Base-by-base conservation (phyloP, 768 basidiomycete species). In the Myochromella boudieri region DNA sequence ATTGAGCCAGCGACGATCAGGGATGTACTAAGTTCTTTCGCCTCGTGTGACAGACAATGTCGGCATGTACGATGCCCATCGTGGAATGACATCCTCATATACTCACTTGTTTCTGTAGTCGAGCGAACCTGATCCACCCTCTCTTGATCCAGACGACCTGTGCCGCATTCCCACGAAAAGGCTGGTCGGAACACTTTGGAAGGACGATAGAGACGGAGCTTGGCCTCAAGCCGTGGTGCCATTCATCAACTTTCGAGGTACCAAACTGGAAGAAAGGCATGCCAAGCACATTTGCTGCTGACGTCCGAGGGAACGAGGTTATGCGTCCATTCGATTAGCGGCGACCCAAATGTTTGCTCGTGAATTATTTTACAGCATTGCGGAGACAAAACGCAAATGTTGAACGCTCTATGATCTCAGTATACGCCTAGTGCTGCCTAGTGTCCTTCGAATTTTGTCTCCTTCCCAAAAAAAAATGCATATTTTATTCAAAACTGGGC, bases 171-270 rank as follows among this genome's bases (percentile, higher is more conserved):
- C 74, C 76, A 29, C 68, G 76, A 28, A 60, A 62, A 21, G 67
- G 67, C n/a, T 78, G 77, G 75, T 68, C 70, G 3, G 64, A 69
- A 52, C 61, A 66, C 48, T 78, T 78, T 46, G 69, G 65, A 5
- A 42, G 52, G 15, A 69, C 71, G 26, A 67, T 79, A 50, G 71
- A 74, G 58, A 66, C 65, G 48, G 76, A 79, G 58, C 60, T 76
- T 29, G 25, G 56, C 22, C 59, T 71, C 37, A 77, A 78, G 54
- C 75, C 74, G 24, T 78, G 75, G 76, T 76, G 72, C 59, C 74
- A 77, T 59, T 67, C 68, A n/a, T 59, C 71, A 26, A 67, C 71
- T 25, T 78, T 77, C 49, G 77, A 77, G 52, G 53, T 67, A 4
- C 70, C 76, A 7, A 62, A 62, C 51, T 77, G 74, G 75, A 67